A percentile compares a stretch with the other conserved stretches of the same genome.
These are phyloP conservation scores for Cryptosporidium sp. DNA, from an alignment of 169 alveolate species.

Conservation along the genomic window DNA sequence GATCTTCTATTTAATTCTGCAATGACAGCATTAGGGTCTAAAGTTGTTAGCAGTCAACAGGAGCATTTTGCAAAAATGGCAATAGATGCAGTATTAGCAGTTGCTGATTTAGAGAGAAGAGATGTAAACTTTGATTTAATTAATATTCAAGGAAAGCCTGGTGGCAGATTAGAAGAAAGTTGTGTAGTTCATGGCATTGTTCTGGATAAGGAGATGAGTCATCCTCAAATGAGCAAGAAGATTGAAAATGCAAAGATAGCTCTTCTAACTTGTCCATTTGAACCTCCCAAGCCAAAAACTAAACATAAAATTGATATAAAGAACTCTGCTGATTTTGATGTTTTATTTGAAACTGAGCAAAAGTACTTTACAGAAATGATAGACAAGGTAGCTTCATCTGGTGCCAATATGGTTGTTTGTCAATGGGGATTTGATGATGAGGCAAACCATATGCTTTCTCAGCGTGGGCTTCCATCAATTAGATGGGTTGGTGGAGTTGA, in stretches of 20 bases:
- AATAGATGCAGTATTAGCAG: slow-evolving; percentile 97
- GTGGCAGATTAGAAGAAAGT: slow-evolving; percentile 97
- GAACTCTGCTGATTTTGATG: slow-evolving; percentile 94
- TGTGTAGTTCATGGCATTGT: slow-evolving; percentile 94
- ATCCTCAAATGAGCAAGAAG: slow-evolving; percentile 97
- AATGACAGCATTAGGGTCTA: slow-evolving; percentile 96
- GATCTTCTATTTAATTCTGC: slow-evolving; percentile 90
- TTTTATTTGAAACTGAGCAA: slow-evolving; percentile 89
- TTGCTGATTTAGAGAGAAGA: slow-evolving; percentile 95
- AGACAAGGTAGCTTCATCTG: slow-evolving; percentile 92
- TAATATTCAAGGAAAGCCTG: slow-evolving; percentile 95
- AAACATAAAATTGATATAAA: slow-evolving; percentile 98
- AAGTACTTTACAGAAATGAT: slow-evolving; percentile 96
- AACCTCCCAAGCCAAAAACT: slow-evolving; percentile 99
- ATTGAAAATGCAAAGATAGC: slow-evolving; percentile 96
- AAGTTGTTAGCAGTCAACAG: slow-evolving; percentile 94
- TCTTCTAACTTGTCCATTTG: slow-evolving; percentile 99
- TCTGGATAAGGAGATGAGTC: slow-evolving; percentile 97
- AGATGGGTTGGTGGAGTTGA: slow-evolving; percentile 99
- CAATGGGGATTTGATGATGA: slow-evolving; percentile 99
- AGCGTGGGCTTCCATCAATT: slow-evolving; percentile 94
- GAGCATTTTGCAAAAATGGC: slow-evolving; percentile 94
- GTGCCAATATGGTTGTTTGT: slow-evolving; percentile 97
- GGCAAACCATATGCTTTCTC: slow-evolving; percentile 92
- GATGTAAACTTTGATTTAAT: slow-evolving; percentile 99